phyloP scores from a whole-genome alignment of 2,329 filamentous ascomycete genomes.

The Coniella lustricola region DNA sequence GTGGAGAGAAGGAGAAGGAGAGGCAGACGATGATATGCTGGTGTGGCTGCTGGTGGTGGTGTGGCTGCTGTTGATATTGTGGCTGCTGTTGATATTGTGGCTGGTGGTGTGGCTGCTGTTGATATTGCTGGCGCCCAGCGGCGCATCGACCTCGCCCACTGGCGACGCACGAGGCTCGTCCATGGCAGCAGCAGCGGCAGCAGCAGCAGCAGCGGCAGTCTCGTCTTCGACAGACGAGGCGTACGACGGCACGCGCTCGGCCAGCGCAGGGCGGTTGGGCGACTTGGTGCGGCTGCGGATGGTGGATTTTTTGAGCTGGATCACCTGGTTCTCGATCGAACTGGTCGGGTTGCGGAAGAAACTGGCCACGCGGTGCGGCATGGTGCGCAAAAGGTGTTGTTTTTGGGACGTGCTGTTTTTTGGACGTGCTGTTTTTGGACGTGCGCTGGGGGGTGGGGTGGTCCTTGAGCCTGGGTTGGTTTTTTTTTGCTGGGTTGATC shows the following conservation, averaged over 20 bases:
- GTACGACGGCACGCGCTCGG: slow-evolving; percentile 29
- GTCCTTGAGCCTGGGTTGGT: no score
- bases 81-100: no score
- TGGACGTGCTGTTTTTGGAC: no score
- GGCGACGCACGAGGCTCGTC: slow-evolving; percentile 19
- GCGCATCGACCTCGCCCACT: no score
- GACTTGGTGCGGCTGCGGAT: slow-evolving; percentile 27
- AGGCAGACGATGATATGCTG: no score
- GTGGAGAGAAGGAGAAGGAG: background rate
- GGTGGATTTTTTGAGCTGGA: slow-evolving; percentile 38
- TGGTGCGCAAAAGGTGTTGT: no score
- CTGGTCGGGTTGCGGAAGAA: slow-evolving; percentile 50
- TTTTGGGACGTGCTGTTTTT: no score
- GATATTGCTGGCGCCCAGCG: no score
- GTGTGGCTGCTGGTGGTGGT: no score
- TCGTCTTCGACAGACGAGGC: slow-evolving; percentile 31
- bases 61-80: no score
- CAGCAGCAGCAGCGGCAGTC: background rate
- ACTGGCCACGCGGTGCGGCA: slow-evolving; percentile 52
- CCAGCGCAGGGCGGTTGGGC: slow-evolving; percentile 20
- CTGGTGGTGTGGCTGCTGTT: no score
- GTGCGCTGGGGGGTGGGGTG: background rate
- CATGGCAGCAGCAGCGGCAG: slow-evolving; percentile 2
- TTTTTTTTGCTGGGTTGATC: no score
- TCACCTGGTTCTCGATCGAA: slow-evolving; percentile 38